Percentiles rank a stretch among this genome's conserved stretches.
phyloP scores from a whole-genome alignment of 2,329 filamentous ascomycete species.

The Rutstroemia sp. region DNA sequence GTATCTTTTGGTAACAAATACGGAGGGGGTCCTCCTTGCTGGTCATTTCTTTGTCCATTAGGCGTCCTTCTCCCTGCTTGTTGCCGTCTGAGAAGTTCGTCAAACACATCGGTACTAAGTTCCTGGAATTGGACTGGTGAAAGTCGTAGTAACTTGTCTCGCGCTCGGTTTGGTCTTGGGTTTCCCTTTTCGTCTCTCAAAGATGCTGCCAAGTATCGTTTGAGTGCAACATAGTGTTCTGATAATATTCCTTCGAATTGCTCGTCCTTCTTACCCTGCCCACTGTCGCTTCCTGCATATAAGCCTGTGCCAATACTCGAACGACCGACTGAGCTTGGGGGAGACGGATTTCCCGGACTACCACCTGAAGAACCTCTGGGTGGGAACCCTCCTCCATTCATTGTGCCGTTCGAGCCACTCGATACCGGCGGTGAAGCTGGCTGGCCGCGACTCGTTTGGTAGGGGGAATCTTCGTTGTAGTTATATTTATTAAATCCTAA shows the following conservation, averaged over 20 bases:
- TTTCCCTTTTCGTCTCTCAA: constrained; percentile 69
- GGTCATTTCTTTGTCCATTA: constrained; percentile 40
- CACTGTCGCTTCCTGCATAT: constrained; percentile 60
- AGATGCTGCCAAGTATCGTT: constrained; percentile 54
- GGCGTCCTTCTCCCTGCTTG: constrained; percentile 50
- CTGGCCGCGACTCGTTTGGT: constrained; percentile 47
- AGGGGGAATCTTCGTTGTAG: constrained; percentile 37
- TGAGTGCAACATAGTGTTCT: constrained; percentile 77
- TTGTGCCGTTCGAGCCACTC: constrained; percentile 50
- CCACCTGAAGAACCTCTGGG: constrained; percentile 35
- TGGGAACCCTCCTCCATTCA: constrained; percentile 53
- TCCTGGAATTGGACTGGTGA: constrained; percentile 94
- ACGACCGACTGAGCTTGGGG: constrained; percentile 78
- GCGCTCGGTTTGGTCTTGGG: constrained; percentile 75
- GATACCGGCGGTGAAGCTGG: constrained; percentile 65
- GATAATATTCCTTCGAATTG: constrained; percentile 55
- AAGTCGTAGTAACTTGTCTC: constrained; percentile 86
- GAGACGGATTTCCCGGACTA: constrained; percentile 63
- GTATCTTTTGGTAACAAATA: constrained; percentile 78
- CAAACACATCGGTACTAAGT: constrained; percentile 93
- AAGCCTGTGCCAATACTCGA: constrained; percentile 73
- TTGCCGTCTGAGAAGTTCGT: constrained; percentile 85
- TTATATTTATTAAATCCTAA: constrained; percentile 61
- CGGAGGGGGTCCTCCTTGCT: constrained; percentile 45
- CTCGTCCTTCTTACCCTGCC: constrained; percentile 58